A percentile compares a stretch with the other conserved stretches of the same genome.
Evolutionary conservation across 179 eudicot genomes (phyloP).

Genomic region (Beta lomatogona): DNA sequence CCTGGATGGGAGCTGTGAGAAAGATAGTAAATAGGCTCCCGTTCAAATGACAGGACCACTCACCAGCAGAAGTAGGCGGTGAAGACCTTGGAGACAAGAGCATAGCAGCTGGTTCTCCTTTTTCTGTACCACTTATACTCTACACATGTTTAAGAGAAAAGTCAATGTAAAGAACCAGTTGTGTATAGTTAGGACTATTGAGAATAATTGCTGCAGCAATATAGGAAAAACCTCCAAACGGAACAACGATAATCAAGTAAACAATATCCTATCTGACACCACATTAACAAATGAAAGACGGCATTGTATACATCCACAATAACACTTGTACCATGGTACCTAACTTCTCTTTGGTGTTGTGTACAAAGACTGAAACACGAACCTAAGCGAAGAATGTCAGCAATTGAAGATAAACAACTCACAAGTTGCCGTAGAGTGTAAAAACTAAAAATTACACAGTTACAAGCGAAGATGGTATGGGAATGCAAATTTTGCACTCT

Average conservation of each 20-base stretch:
- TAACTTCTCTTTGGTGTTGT: background rate
- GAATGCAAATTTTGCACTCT: background rate
- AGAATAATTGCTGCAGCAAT: background rate
- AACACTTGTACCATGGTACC: background rate
- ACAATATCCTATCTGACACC: background rate
- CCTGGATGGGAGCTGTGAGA: constrained; percentile 84
- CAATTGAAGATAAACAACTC: background rate
- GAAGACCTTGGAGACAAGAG: constrained; percentile 68
- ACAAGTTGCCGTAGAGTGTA: background rate
- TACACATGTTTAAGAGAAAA: constrained; percentile 35
- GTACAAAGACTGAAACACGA: background rate
- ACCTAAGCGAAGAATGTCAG: background rate
- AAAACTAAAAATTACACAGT: background rate
- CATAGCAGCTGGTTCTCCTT: constrained; percentile 81
- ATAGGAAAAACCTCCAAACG: background rate
- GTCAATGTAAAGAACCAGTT: background rate
- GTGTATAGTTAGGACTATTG: background rate
- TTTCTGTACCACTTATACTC: constrained; percentile 72
- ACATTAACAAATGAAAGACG: background rate
- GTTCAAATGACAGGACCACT: constrained; percentile 53
- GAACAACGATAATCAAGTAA: background rate
- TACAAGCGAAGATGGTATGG: background rate
- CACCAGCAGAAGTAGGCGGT: constrained; percentile 43
- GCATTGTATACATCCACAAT: background rate
- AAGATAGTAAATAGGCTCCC: constrained; percentile 88